Evolutionary conservation across 805 yeast genomes (phyloP), one percentile per base, ranked within the genome.

Genomic region (Dipodascus geniculatus): DNA sequence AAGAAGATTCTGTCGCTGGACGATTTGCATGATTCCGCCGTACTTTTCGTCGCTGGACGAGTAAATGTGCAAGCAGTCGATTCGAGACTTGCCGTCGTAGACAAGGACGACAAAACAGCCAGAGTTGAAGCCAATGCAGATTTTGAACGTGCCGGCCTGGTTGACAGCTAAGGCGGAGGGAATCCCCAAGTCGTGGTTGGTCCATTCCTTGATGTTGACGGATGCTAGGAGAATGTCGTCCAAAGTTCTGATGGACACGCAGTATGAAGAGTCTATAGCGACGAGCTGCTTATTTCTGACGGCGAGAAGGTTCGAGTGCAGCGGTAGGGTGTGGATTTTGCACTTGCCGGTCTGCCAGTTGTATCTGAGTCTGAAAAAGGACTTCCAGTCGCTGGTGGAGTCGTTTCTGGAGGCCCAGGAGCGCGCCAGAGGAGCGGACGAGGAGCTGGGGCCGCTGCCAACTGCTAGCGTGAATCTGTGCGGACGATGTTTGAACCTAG

Each of bases 321-420:
- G n/a, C 42, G 22, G 24, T n/a, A 38, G 51, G 9, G 31, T 24
- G 19, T 24, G 48, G 8, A 53, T 44, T 3, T 22, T 48, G 49
- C 55, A 55, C 8, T n/a, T 48, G 9, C 57, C 57, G 8, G 19
- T 22, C 11, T 50, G 47, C 57, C 57, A 55, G 23, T 55, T 55
- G 22, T 44, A 48, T 11, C 51, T 31, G 14, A 53, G 42, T 22
- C 20, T 48, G 51, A 53, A 55, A n/a, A 47, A 48, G 1, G 52
- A 44, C 22, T 53, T 50, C 57, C 57, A 55, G 28, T 47, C 17
- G 8, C 35, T 23, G 6, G 17, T 38, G 6, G 44, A 14, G 4
- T 38, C 44, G 8, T 9, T 38, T 38, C 44, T 38, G 6, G 44
- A 38, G 19, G 20, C 44, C 44, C 44, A 38, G 6, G 44, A 38